Evolutionary conservation across 2,329 filamentous ascomycete genomes (phyloP).

Genomic region (Hymenoscyphus salicellus): DNA sequence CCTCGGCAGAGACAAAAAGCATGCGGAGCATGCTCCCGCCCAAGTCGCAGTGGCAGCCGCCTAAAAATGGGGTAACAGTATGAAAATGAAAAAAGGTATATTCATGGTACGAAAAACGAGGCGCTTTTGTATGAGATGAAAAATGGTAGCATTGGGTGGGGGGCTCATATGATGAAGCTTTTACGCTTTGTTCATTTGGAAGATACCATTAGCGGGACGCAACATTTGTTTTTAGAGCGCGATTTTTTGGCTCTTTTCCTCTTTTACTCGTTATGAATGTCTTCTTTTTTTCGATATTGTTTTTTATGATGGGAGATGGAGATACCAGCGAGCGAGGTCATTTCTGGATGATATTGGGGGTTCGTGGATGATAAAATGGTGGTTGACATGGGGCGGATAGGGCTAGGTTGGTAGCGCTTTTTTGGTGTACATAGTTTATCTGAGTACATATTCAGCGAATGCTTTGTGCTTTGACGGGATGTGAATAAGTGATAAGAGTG

Average conservation of each 20-base stretch:
- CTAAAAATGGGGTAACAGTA: neutral
- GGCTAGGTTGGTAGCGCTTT: neutral
- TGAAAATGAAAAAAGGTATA: neutral
- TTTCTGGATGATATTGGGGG: neutral
- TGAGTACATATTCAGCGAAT: constrained; percentile 1
- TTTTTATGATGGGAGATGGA: neutral
- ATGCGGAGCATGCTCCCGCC: constrained; percentile 26
- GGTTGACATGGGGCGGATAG: neutral
- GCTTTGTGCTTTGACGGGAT: neutral
- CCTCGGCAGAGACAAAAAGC: constrained; percentile 38
- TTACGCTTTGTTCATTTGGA: neutral
- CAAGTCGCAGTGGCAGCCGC: constrained; percentile 25
- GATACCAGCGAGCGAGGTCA: neutral
- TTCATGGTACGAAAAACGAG: neutral
- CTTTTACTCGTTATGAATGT: neutral
- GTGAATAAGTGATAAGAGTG: too few relatives aligned
- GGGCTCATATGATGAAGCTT: constrained; percentile 1
- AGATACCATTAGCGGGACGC: neutral
- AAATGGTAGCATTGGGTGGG: constrained; percentile 1
- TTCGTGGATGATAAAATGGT: neutral
- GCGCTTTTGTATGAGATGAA: neutral
- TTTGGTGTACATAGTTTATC: neutral
- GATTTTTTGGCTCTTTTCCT: neutral
- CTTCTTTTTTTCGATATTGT: neutral
- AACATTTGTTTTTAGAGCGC: neutral